Evolutionary conservation across 495 filamentous ascomycete genomes (phyloP).

Genomic region (Terfezia claveryi): DNA sequence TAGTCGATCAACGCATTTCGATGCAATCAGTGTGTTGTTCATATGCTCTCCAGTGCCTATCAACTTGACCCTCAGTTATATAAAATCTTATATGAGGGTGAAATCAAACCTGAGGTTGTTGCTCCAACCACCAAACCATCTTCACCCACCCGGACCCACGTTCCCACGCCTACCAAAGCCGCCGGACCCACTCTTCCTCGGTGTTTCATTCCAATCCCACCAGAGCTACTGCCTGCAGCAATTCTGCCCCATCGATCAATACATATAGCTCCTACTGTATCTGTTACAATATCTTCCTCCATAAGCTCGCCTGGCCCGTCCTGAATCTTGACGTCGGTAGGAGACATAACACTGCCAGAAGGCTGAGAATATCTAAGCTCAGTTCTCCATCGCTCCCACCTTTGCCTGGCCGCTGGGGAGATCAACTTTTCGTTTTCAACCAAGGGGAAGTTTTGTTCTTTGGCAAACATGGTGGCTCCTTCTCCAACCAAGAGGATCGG

Average conservation of each 20-base stretch:
- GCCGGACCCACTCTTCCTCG: conserved; percentile 75
- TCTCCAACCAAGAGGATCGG: conserved; percentile 75
- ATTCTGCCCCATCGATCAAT: conserved; percentile 69
- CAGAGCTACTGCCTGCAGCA: conserved; percentile 90
- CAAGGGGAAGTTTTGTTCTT: conserved; percentile 45
- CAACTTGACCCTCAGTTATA: background rate
- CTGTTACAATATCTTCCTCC: conserved; percentile 42
- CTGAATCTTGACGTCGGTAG: conserved; percentile 5
- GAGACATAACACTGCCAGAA: background rate
- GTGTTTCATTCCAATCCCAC: conserved; percentile 98
- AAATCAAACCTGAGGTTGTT: conserved; percentile 15
- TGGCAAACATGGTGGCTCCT: conserved; percentile 69
- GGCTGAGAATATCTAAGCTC: conserved; percentile 33
- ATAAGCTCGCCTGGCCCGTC: conserved; percentile 6
- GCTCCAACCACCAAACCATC: conserved; percentile 13
- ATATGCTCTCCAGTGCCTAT: conserved; percentile 88
- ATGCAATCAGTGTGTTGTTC: conserved; percentile 44
- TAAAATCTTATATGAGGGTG: background rate
- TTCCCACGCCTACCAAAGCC: conserved; percentile 76
- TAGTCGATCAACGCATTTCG: conserved; percentile 18
- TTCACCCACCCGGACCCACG: conserved; percentile 22
- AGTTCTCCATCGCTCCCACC: conserved; percentile 52
- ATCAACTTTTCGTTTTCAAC: conserved; percentile 51
- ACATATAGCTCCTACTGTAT: conserved; percentile 89
- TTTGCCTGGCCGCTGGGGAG: conserved; percentile 46